Evolutionary conservation across 768 basidiomycete genomes (phyloP).

Genomic region (Cyclocybe cylindracea): DNA sequence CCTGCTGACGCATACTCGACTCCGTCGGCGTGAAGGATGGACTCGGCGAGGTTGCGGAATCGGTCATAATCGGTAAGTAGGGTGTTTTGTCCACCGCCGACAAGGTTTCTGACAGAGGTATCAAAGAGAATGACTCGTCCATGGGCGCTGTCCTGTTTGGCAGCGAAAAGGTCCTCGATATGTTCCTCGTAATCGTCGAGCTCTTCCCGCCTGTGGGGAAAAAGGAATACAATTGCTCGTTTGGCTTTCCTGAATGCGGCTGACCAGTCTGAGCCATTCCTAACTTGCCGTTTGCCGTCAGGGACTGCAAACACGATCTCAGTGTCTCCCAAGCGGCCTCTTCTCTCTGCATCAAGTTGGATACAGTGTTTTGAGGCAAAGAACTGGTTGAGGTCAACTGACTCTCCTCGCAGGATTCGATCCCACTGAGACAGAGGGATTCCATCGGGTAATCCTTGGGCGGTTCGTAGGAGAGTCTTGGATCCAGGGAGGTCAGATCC

Average conservation of each 20-base stretch:
- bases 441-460: too few relatives aligned
- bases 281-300: constrained; percentile 15
- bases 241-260: constrained; percentile 17
- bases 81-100: constrained; percentile 7
- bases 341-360: constrained; percentile 13
- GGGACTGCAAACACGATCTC: constrained; percentile 16
- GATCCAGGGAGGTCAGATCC: too few relatives aligned
- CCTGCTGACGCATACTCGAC: background rate
- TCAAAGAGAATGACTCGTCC: constrained; percentile 26
- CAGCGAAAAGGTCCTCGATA: constrained; percentile 22
- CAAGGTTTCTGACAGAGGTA: constrained; percentile 18
- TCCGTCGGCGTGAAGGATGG: constrained; percentile 13
- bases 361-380: constrained; percentile 14
- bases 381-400: constrained; percentile 11
- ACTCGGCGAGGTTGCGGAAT: constrained; percentile 1
- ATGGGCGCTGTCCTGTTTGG: constrained; percentile 6
- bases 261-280: constrained; percentile 21
- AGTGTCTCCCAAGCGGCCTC: constrained; percentile 13
- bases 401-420: constrained; percentile 1
- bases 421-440: too few relatives aligned
- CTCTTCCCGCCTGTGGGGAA: constrained; percentile 23
- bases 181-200: constrained; percentile 20
- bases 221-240: constrained; percentile 21
- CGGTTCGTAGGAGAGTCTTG: too few relatives aligned
- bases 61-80: constrained; percentile 17